Evolutionary conservation across 202 grass and related monocot species (phyloP).

Genomic region (Digitaria exilis): DNA sequence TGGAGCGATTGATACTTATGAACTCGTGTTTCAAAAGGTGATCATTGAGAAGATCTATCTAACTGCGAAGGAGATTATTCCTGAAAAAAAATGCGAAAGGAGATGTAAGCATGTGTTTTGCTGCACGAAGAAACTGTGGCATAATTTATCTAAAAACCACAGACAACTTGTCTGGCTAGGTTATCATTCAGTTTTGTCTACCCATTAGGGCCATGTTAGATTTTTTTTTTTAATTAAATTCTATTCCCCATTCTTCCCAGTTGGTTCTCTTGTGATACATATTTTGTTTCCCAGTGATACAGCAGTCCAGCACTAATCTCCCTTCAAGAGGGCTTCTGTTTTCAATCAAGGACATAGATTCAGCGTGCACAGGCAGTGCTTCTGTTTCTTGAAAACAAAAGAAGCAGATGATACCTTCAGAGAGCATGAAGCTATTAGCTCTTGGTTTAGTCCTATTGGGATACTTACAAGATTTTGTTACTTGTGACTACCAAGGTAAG

Average conservation of each 20-base stretch:
- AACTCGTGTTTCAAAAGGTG: neutral
- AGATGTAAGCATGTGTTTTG: neutral
- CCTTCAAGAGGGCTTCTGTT: constrained; percentile 9
- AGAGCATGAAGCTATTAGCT: constrained; percentile 51
- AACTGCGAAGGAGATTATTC: neutral
- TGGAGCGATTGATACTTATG: neutral
- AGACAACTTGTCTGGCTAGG: neutral
- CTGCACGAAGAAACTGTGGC: neutral
- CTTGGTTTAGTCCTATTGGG: constrained; percentile 50
- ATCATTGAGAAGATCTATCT: neutral
- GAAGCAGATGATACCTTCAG: constrained; percentile 1
- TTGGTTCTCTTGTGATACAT: neutral
- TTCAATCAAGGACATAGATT: constrained; percentile 29
- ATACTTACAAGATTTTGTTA: constrained; percentile 37
- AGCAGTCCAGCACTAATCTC: neutral
- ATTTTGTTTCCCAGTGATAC: neutral
- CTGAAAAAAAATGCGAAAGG: neutral
- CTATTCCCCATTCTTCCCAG: neutral
- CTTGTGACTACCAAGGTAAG: constrained; percentile 57
- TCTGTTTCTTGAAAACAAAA: constrained; percentile 26
- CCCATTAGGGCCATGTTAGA: neutral
- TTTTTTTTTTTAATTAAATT: neutral
- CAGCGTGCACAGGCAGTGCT: neutral
- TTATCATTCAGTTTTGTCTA: neutral
- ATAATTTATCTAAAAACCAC: neutral